Evolutionary conservation across 176 grass and related monocot genomes (phyloP).

Genomic region (Ensete glaucum): DNA sequence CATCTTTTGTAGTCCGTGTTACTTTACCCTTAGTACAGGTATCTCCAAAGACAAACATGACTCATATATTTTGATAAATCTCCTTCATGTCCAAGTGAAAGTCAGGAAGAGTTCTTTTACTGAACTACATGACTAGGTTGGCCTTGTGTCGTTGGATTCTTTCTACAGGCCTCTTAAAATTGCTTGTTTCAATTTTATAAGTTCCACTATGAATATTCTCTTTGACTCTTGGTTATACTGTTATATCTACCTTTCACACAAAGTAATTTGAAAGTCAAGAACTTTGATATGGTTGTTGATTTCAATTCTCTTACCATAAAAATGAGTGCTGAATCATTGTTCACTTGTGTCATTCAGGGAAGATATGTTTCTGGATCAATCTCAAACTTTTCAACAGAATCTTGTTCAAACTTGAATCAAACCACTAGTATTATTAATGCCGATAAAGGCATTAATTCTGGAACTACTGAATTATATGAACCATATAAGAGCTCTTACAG

Average conservation of each 20-base stretch:
- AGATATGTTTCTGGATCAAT: slow-evolving; percentile 58
- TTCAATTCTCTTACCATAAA: slow-evolving; percentile 6
- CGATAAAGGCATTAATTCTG: slow-evolving; percentile 27
- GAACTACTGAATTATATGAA: slow-evolving; percentile 39
- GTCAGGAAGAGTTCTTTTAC: no score
- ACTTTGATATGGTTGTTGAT: neutral
- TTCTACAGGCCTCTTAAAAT: neutral
- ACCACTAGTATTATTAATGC: slow-evolving; percentile 26
- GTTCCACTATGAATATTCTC: neutral
- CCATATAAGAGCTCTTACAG: slow-evolving; percentile 45
- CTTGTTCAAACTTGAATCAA: slow-evolving; percentile 35
- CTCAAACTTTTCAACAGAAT: slow-evolving; percentile 39
- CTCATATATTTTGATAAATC: no score
- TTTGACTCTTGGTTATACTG: neutral
- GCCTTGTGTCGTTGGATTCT: neutral
- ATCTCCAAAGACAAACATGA: no score
- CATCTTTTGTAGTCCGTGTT: no score
- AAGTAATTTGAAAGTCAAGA: no score
- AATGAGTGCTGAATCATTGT: slow-evolving; percentile 19
- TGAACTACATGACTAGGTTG: neutral
- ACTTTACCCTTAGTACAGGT: no score
- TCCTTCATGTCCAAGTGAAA: no score
- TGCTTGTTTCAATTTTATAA: neutral
- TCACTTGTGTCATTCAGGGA: slow-evolving; percentile 36
- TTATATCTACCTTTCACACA: neutral